Conservation (phyloP, 441 rosid species). For the Populus hybrid region DNA sequence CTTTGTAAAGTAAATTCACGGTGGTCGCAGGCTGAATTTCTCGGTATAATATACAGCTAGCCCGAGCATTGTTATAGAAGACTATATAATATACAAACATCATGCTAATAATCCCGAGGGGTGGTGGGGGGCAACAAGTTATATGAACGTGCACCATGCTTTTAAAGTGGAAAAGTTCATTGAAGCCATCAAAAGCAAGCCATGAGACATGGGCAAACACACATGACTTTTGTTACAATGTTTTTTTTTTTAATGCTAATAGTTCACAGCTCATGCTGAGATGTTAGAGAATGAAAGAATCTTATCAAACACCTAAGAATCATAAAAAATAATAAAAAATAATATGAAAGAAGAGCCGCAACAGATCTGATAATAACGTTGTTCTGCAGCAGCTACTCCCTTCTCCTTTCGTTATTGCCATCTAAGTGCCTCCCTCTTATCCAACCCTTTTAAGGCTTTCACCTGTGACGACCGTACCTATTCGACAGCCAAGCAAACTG, state of each 20-base stretch:
- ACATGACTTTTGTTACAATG: constrained; percentile 20
- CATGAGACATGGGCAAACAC: constrained; percentile 27
- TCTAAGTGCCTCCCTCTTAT: background rate
- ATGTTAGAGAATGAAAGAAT: constrained; percentile 26
- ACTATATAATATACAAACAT: too few relatives aligned
- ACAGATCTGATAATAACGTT: constrained; percentile 47
- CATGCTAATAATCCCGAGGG: background rate
- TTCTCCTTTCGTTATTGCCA: constrained; percentile 22
- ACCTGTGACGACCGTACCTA: constrained; percentile 39
- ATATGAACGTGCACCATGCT: background rate
- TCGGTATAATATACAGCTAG: background rate
- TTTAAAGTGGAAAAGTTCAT: constrained; percentile 17
- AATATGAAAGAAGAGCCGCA: constrained; percentile 27
- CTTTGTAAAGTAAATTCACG: too few relatives aligned
- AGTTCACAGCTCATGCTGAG: constrained; percentile 36
- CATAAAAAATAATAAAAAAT: constrained; percentile 12
- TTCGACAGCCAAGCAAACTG: constrained; percentile 73
- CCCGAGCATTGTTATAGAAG: background rate
- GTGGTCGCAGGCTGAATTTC: background rate
- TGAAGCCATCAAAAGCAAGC: constrained; percentile 32
- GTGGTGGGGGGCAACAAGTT: too few relatives aligned
- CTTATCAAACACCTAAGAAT: constrained; percentile 24
- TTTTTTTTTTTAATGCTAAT: background rate
- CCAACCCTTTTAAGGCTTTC: constrained; percentile 34
- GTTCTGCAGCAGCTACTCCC: constrained; percentile 38